Percentiles rank a stretch among this genome's conserved stretches.
Conservation (phyloP, 2,329 filamentous ascomycete species). For the Xylariaceae sp. region DNA sequence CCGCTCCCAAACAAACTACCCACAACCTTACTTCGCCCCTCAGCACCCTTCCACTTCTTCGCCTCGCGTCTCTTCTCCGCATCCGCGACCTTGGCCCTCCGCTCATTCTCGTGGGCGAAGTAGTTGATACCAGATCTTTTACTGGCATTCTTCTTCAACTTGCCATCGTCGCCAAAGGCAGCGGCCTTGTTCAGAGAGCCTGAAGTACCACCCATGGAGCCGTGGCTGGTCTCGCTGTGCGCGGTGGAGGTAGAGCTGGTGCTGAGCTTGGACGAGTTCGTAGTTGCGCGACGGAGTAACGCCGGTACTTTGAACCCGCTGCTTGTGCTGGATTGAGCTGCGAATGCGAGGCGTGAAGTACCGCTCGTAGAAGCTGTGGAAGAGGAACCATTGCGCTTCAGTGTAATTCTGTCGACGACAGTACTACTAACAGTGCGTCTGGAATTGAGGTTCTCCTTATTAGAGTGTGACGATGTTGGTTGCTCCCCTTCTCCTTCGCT, state of each 20-base stretch:
- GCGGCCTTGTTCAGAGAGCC: constrained; percentile 9
- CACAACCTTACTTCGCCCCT: constrained; percentile 51
- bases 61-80: constrained; percentile 54
- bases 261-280: constrained; percentile 47
- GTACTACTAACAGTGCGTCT: constrained; percentile 31
- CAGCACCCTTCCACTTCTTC: constrained; percentile 53
- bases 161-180: constrained; percentile 45
- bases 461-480: constrained; percentile 25
- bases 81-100: constrained; percentile 49
- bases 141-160: constrained; percentile 55
- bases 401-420: constrained; percentile 68
- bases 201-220: constrained; percentile 3
- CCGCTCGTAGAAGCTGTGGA: constrained; percentile 19
- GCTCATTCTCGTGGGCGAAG: constrained; percentile 55
- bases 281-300: constrained; percentile 68
- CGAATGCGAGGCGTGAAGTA: constrained; percentile 51
- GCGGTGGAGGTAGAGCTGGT: constrained; percentile 28
- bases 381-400: constrained; percentile 49
- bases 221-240: constrained; percentile 2
- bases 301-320: constrained; percentile 61
- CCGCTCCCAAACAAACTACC: constrained; percentile 55
- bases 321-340: constrained; percentile 37
- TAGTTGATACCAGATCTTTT: constrained; percentile 58
- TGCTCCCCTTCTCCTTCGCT: constrained; percentile 43
- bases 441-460: constrained; percentile 47